These are phyloP conservation scores for Chytridiales sp. DNA, from an alignment of 371 early-diverging fungal genomes.

Conservation along the genomic window DNA sequence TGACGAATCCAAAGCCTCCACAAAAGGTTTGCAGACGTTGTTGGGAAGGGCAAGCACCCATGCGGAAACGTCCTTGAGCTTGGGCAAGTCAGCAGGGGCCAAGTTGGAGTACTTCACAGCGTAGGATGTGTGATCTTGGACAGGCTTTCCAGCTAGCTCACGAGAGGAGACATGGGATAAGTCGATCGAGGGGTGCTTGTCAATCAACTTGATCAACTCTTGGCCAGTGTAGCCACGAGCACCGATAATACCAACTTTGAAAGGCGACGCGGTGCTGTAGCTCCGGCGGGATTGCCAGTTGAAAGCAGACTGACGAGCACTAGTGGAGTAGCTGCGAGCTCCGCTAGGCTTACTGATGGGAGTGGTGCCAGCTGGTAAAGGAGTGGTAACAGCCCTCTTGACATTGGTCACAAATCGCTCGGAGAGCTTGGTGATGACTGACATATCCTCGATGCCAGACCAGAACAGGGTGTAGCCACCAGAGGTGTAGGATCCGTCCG, in stretches of 20 bases:
- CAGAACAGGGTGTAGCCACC: constrained; percentile 72
- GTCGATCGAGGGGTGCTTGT: constrained; percentile 80
- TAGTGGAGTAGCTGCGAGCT: constrained; percentile 17
- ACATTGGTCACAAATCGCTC: constrained; percentile 15
- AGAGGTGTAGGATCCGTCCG: constrained; percentile 75
- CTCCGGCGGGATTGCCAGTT: constrained; percentile 12
- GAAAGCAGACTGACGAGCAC: not conserved
- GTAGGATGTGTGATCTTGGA: constrained; percentile 72
- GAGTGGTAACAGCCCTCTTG: not conserved
- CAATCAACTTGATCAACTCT: constrained; percentile 86
- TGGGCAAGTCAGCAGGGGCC: constrained; percentile 62
- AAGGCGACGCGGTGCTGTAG: constrained; percentile 38
- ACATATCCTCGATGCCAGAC: constrained; percentile 81
- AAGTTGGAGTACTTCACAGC: constrained; percentile 75
- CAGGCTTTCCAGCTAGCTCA: constrained; percentile 82
- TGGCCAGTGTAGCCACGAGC: constrained; percentile 96
- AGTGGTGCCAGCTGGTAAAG: constrained; percentile 1
- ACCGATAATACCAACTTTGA: constrained; percentile 86
- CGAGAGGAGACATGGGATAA: constrained; percentile 90
- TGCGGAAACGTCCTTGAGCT: constrained; percentile 71
- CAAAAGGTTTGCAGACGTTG: constrained; percentile 87
- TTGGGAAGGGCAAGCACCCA: constrained; percentile 97
- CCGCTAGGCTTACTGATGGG: constrained; percentile 2
- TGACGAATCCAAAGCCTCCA: constrained; percentile 70
- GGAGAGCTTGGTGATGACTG: constrained; percentile 64